These are phyloP conservation scores for Fusarium nygamai DNA, from an alignment of 2,329 filamentous ascomycete genomes.

Conservation along the genomic window DNA sequence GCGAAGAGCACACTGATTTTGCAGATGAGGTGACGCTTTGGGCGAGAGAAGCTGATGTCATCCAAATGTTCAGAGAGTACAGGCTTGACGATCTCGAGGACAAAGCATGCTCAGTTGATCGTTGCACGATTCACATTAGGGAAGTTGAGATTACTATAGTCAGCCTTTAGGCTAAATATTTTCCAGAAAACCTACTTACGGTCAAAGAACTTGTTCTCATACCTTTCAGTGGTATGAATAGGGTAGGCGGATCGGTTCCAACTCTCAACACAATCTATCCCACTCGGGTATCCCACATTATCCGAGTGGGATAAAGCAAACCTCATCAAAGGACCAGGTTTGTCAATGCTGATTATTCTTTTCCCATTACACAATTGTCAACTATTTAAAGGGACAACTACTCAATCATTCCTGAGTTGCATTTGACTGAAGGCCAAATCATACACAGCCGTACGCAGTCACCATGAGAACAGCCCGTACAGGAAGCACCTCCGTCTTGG, in stretches of 20 bases:
- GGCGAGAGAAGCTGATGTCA: rapidly evolving
- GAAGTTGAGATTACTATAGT: rapidly evolving
- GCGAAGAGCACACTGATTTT: rapidly evolving
- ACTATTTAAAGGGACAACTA: too few relatives aligned
- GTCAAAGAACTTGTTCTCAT: neutral
- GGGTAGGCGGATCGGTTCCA: rapidly evolving
- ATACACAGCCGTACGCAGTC: rapidly evolving
- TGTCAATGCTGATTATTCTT: neutral
- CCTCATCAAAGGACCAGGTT: neutral
- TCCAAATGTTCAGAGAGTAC: neutral
- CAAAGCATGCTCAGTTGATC: neutral
- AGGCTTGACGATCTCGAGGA: neutral
- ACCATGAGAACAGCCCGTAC: neutral
- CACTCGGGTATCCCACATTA: slow-evolving; percentile 10
- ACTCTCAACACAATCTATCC: neutral
- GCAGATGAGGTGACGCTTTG: rapidly evolving
- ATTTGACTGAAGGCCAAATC: neutral
- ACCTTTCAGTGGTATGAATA: neutral
- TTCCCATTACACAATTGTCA: too few relatives aligned
- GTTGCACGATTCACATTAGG: neutral
- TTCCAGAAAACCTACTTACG: neutral
- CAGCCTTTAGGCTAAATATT: neutral
- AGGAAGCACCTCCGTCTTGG: neutral
- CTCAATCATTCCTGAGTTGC: too few relatives aligned
- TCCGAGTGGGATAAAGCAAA: slow-evolving; percentile 17